These are phyloP conservation scores for Cladophialophora yegresii DNA, from an alignment of 2,329 filamentous ascomycete species.

Conservation along the genomic window DNA sequence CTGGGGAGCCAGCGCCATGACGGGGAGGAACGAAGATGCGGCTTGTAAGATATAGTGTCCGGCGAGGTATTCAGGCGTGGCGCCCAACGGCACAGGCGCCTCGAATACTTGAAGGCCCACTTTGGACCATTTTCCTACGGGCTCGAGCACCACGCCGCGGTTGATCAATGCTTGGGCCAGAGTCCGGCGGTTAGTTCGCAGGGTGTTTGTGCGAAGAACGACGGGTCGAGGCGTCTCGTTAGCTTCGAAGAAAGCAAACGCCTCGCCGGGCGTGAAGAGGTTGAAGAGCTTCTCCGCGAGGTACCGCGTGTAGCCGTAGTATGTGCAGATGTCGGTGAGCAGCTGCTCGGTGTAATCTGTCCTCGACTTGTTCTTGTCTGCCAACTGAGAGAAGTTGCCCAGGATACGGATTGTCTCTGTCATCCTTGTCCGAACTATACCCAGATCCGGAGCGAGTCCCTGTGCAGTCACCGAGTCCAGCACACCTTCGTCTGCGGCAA, in stretches of 20 bases:
- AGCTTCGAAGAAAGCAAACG: conserved; percentile 97
- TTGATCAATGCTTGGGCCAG: conserved; percentile 94
- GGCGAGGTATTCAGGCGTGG: conserved; percentile 94
- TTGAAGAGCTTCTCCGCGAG: conserved; percentile 95
- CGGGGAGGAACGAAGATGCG: conserved; percentile 92
- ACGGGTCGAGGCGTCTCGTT: conserved; percentile 94
- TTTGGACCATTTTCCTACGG: conserved; percentile 98
- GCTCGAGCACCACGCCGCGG: conserved; percentile 91
- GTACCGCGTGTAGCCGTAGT: conserved; percentile 94
- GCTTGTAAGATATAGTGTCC: conserved; percentile 98
- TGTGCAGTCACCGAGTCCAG: conserved; percentile 63
- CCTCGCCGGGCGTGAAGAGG: conserved; percentile 88
- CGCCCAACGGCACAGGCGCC: conserved; percentile 80
- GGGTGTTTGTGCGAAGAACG: conserved; percentile 94
- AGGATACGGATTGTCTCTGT: conserved; percentile 91
- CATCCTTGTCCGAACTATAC: conserved; percentile 83
- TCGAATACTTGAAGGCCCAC: conserved; percentile 97
- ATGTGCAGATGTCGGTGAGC: conserved; percentile 87
- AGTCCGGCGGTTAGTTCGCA: conserved; percentile 73
- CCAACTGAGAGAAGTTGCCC: conserved; percentile 80
- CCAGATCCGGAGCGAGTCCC: conserved; percentile 81
- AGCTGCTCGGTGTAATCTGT: conserved; percentile 86
- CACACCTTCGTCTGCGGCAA: conserved; percentile 71
- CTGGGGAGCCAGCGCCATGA: conserved; percentile 95
- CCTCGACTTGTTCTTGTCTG: conserved; percentile 76